phyloP scores from a whole-genome alignment of 345 rosid genomes.

The Lepidium sativum region DNA sequence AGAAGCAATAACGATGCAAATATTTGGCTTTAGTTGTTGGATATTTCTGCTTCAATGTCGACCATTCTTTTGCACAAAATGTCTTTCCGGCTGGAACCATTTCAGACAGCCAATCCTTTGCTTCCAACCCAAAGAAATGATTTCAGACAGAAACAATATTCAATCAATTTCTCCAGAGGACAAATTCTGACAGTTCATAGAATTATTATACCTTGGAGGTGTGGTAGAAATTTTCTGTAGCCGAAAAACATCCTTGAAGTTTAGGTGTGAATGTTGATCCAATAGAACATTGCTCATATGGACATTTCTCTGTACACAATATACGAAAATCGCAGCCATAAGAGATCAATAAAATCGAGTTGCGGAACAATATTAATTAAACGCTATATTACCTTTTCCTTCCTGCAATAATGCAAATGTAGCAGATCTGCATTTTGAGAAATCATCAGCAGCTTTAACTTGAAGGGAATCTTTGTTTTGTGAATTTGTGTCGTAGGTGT shows the following conservation, averaged over 20 bases:
- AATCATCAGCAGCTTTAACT: constrained; percentile 60
- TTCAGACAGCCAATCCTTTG: constrained; percentile 50
- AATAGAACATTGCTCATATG: constrained; percentile 46
- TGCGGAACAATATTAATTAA: background rate
- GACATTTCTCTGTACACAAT: constrained; percentile 52
- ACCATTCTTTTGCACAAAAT: constrained; percentile 84
- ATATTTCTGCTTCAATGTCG: constrained; percentile 45
- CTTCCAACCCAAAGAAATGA: constrained; percentile 64
- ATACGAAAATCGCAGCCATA: background rate
- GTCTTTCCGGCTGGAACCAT: constrained; percentile 46
- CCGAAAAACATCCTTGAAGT: constrained; percentile 69
- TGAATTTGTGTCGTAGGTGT: constrained; percentile 28
- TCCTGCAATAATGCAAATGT: constrained; percentile 48
- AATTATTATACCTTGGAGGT: constrained; percentile 73
- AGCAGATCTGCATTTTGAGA: constrained; percentile 74
- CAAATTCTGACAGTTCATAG: background rate
- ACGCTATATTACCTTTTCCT: constrained; percentile 55
- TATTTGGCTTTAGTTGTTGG: constrained; percentile 45
- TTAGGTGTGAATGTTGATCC: constrained; percentile 78
- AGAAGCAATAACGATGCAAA: constrained; percentile 65
- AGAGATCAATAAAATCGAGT: background rate
- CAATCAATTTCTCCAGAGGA: background rate
- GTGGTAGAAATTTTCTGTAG: constrained; percentile 79
- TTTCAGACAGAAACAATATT: constrained; percentile 9
- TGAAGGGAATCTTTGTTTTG: constrained; percentile 16